Evolutionary conservation across 257 asterid genomes (phyloP).

Genomic region (Verbascum thapsus): DNA sequence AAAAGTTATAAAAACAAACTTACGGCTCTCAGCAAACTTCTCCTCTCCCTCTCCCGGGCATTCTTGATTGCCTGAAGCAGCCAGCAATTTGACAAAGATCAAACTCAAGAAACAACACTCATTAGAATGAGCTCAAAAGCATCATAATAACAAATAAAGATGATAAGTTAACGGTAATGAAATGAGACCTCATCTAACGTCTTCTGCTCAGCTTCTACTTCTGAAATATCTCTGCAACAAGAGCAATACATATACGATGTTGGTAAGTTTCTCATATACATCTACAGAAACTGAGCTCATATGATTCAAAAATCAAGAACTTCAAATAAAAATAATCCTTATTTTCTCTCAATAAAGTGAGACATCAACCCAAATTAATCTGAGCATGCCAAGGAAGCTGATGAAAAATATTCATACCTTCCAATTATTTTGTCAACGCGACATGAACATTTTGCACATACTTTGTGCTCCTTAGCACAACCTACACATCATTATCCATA

Average conservation of each 20-base stretch:
- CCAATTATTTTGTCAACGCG: conserved; percentile 63
- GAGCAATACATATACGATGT: conserved; percentile 11
- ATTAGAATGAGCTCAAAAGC: conserved; percentile 3
- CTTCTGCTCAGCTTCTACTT: conserved; percentile 88
- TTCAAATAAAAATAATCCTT: conserved; percentile 17
- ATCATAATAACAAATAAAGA: not conserved
- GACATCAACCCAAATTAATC: not conserved
- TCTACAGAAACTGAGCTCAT: not conserved
- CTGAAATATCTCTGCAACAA: conserved; percentile 64
- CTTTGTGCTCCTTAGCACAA: conserved; percentile 87
- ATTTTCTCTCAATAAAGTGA: not conserved
- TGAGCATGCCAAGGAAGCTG: not conserved
- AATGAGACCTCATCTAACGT: conserved; percentile 68
- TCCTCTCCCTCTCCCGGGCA: conserved; percentile 94
- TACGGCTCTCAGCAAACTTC: conserved; percentile 78
- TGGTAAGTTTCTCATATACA: not conserved
- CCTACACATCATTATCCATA: conserved; percentile 43
- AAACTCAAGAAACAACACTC: conserved; percentile 17
- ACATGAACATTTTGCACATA: conserved; percentile 90
- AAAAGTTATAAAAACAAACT: conserved; percentile 32
- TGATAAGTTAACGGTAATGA: not conserved
- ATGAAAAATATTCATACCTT: conserved; percentile 42
- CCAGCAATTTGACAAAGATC: conserved; percentile 28
- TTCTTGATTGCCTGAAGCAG: conserved; percentile 78
- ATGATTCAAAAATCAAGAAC: conserved; percentile 2